Evolutionary conservation across 1,284 basidiomycete species (phyloP).

Genomic region (Ceratobasidium sp.): DNA sequence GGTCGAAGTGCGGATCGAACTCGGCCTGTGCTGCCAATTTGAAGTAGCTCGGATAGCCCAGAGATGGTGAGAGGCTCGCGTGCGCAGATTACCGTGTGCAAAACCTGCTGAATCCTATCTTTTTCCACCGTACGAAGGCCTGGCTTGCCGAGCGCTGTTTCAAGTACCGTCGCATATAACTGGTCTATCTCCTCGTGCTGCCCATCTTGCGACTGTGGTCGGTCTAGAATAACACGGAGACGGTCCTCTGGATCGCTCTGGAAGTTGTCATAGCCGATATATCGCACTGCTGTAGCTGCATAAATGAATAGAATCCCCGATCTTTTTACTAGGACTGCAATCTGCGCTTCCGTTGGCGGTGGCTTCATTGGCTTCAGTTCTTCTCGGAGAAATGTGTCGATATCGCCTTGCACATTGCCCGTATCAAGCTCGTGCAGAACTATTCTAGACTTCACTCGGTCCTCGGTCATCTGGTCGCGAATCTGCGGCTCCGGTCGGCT

Average conservation of each 20-base stretch:
- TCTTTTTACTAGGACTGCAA: neutral
- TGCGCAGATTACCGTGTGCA: neutral
- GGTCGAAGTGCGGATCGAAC: neutral
- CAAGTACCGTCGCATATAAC: neutral
- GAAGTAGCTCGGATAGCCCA: neutral
- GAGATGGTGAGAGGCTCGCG: neutral
- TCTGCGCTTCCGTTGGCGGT: neutral
- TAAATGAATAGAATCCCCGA: neutral
- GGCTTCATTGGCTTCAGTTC: neutral
- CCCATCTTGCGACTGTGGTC: no score
- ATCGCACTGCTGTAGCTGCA: neutral
- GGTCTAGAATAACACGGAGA: neutral
- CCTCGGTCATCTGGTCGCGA: neutral
- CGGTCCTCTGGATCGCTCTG: neutral
- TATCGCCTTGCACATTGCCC: neutral
- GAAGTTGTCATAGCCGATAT: neutral
- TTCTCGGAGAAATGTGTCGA: neutral
- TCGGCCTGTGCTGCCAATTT: neutral
- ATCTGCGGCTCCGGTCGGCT: conserved; percentile 40
- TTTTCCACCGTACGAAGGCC: neutral
- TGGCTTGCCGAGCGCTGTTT: neutral
- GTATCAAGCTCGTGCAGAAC: neutral
- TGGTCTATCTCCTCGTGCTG: neutral
- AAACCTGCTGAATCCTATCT: neutral
- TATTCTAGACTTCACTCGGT: neutral